These are phyloP conservation scores for Rhinocladiella similis DNA, from an alignment of 2,329 filamentous ascomycete genomes.

Conservation along the genomic window DNA sequence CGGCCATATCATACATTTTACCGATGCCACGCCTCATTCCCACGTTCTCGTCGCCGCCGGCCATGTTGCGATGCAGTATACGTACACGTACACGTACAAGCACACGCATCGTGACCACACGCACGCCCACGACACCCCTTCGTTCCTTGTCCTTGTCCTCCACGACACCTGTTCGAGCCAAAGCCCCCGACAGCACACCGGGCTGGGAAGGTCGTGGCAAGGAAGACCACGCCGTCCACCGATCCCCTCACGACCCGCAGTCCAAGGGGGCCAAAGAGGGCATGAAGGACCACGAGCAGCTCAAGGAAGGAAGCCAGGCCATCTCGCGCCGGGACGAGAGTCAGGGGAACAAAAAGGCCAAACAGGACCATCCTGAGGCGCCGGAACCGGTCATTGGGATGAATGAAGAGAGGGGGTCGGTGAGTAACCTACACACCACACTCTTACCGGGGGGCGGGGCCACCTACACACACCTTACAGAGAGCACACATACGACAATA, in stretches of 20 bases:
- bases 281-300: slow-evolving; percentile 36
- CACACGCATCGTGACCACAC: too few species aligned
- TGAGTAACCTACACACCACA: slow-evolving; percentile 33
- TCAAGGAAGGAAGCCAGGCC: slow-evolving; percentile 40
- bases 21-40: too few species aligned
- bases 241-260: slow-evolving; percentile 39
- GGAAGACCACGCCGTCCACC: slow-evolving; percentile 37
- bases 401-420: slow-evolving; percentile 52
- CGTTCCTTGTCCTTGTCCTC: not conserved
- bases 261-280: slow-evolving; percentile 32
- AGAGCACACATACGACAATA: too few species aligned
- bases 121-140: not conserved
- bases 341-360: slow-evolving; percentile 41
- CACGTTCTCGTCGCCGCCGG: too few species aligned
- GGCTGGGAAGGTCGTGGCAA: slow-evolving; percentile 37
- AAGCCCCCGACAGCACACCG: slow-evolving; percentile 15
- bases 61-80: too few species aligned
- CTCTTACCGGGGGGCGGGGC: too few species aligned
- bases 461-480: too few species aligned
- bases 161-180: not conserved
- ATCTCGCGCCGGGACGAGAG: slow-evolving; percentile 42
- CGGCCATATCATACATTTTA: too few species aligned
- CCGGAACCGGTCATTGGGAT: slow-evolving; percentile 55
- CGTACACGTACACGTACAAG: too few species aligned
- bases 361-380: slow-evolving; percentile 52